These are phyloP conservation scores for Ammopiptanthus mongolicus DNA, from an alignment of 306 rosid genomes.

Conservation along the genomic window DNA sequence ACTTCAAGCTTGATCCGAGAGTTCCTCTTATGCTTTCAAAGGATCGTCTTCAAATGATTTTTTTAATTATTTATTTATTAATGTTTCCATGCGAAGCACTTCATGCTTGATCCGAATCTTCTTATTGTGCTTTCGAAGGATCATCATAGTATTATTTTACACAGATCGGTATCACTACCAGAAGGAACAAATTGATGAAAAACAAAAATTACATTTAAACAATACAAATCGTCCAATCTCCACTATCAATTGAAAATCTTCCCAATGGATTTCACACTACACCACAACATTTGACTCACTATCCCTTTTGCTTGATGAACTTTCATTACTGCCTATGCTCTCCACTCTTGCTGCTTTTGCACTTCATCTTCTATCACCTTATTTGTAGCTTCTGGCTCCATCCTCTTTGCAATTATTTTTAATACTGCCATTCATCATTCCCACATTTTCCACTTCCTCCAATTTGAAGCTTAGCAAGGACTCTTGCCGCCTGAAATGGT, in stretches of 20 bases:
- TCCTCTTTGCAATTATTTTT: conserved; percentile 22
- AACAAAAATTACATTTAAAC: too few species aligned
- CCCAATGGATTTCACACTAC: conserved; percentile 57
- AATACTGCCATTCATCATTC: conserved; percentile 23
- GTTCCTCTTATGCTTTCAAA: too few species aligned
- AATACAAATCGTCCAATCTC: conserved; percentile 43
- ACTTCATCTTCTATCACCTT: conserved; percentile 33
- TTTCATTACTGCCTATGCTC: conserved; percentile 27
- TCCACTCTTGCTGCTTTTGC: conserved; percentile 39
- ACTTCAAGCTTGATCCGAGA: too few species aligned
- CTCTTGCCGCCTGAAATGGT: conserved; percentile 52
- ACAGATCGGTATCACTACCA: too few species aligned
- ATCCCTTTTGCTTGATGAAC: conserved; percentile 51
- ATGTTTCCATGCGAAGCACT: too few species aligned
- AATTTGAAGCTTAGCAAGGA: conserved; percentile 44
- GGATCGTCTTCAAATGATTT: too few species aligned
- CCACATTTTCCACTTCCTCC: conserved; percentile 34
- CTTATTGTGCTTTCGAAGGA: too few species aligned
- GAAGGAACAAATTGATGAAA: too few species aligned
- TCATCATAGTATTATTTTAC: too few species aligned
- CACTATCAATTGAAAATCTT: conserved; percentile 55
- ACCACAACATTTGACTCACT: conserved; percentile 36
- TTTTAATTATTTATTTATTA: too few species aligned
- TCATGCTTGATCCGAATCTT: too few species aligned
- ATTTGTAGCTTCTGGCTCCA: conserved; percentile 35